A percentile compares a stretch with the other conserved stretches of the same genome.
phyloP scores from a whole-genome alignment of 2,329 filamentous ascomycete species.

The Dactylonectria estremocensis region DNA sequence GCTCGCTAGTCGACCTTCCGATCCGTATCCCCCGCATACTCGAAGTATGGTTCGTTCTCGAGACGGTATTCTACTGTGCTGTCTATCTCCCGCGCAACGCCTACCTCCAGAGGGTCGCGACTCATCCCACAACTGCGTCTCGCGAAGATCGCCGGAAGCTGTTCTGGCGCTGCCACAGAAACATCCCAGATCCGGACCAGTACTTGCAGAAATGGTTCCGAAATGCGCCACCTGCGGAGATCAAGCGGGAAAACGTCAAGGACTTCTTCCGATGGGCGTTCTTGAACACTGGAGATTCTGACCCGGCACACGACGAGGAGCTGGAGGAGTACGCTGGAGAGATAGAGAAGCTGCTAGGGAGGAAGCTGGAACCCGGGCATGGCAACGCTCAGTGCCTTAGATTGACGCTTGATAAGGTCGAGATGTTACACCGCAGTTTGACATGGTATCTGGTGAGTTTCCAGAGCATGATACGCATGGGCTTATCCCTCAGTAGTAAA shows the following conservation, averaged over 20 bases:
- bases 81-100: conserved; percentile 67
- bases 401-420: conserved; percentile 71
- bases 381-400: too few species aligned
- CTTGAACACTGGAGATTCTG: too few species aligned
- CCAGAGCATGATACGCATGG: not conserved
- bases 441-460: conserved; percentile 69
- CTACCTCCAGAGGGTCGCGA: conserved; percentile 66
- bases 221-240: too few species aligned
- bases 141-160: conserved; percentile 47
- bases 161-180: too few species aligned
- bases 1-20: conserved; percentile 41
- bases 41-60: conserved; percentile 62
- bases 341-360: conserved; percentile 66
- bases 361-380: conserved; percentile 64
- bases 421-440: conserved; percentile 69
- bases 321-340: conserved; percentile 69
- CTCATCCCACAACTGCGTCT: conserved; percentile 61
- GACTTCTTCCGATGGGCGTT: too few species aligned
- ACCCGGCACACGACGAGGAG: too few species aligned
- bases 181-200: too few species aligned
- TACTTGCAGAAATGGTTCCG: too few species aligned
- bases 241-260: too few species aligned
- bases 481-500: not conserved
- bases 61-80: conserved; percentile 68
- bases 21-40: conserved; percentile 52